Evolutionary conservation across 2,329 filamentous ascomycete species (phyloP).

Genomic region (Exserohilum rostratum): DNA sequence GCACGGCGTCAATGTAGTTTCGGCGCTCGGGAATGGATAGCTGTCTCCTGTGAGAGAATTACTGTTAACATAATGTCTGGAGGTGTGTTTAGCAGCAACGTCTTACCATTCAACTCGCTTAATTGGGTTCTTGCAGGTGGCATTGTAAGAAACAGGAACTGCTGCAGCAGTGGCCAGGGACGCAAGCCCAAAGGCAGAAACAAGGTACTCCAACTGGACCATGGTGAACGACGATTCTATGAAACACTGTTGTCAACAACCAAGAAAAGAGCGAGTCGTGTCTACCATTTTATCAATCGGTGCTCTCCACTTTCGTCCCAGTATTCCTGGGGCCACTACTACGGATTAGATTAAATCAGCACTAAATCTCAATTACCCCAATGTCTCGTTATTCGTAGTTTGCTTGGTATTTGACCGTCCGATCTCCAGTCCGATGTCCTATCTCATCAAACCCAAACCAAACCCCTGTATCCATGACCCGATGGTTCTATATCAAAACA

Average conservation of each 20-base stretch:
- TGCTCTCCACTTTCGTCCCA: too few species aligned
- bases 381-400: too few species aligned
- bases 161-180: slow-evolving; percentile 13
- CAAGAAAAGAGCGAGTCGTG: neutral
- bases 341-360: too few species aligned
- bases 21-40: slow-evolving; percentile 21
- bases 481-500: too few species aligned
- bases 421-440: too few species aligned
- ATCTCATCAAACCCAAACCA: too few species aligned
- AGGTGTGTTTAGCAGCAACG: neutral
- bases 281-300: neutral
- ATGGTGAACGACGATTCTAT: slow-evolving; percentile 1
- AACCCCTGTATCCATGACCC: too few species aligned
- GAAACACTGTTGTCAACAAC: neutral
- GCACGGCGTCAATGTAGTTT: slow-evolving; percentile 33
- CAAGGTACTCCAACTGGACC: slow-evolving; percentile 4
- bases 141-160: slow-evolving; percentile 2
- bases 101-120: slow-evolving; percentile 26
- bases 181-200: slow-evolving; percentile 11
- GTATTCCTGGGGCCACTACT: too few species aligned
- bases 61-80: neutral
- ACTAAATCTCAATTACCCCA: too few species aligned
- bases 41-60: slow-evolving; percentile 19
- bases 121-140: slow-evolving; percentile 19
- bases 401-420: too few species aligned